Evolutionary conservation across 495 filamentous ascomycete genomes (phyloP).

Genomic region (Podospora appendiculata): DNA sequence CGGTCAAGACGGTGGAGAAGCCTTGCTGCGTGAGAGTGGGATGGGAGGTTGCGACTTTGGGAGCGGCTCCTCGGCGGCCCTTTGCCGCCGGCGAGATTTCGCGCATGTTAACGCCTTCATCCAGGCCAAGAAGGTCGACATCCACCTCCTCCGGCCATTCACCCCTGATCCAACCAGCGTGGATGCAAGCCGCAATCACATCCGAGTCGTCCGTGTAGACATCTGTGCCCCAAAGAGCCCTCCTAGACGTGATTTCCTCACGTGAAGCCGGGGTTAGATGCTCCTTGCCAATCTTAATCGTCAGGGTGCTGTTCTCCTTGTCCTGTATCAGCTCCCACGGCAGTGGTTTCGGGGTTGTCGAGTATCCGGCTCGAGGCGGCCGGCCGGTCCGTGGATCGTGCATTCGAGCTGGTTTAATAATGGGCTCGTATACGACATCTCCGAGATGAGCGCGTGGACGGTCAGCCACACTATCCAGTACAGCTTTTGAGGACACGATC

Average conservation of each 20-base stretch:
- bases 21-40: neutral
- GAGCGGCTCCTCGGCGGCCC: neutral
- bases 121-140: conserved; percentile 56
- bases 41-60: neutral
- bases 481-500: conserved; percentile 54
- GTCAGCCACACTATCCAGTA: conserved; percentile 61
- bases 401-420: conserved; percentile 48
- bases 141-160: conserved; percentile 74
- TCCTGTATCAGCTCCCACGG: conserved; percentile 62
- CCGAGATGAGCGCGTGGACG: conserved; percentile 76
- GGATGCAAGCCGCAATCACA: conserved; percentile 84
- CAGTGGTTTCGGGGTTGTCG: conserved; percentile 63
- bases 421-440: conserved; percentile 39
- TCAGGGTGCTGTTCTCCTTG: conserved; percentile 85
- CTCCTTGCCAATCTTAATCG: conserved; percentile 73
- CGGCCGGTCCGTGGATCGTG: conserved; percentile 37
- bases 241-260: conserved; percentile 70
- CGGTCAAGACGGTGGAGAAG: conserved; percentile 24
- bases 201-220: conserved; percentile 97
- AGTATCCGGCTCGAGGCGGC: conserved; percentile 57
- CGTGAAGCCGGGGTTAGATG: conserved; percentile 60
- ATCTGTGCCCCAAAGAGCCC: conserved; percentile 84
- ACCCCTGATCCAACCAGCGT: conserved; percentile 84
- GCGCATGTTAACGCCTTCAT: conserved; percentile 26
- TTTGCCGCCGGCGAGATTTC: conserved; percentile 13